Evolutionary conservation across 106 monocot species (phyloP).

Genomic region (Apostasia ramifera): DNA sequence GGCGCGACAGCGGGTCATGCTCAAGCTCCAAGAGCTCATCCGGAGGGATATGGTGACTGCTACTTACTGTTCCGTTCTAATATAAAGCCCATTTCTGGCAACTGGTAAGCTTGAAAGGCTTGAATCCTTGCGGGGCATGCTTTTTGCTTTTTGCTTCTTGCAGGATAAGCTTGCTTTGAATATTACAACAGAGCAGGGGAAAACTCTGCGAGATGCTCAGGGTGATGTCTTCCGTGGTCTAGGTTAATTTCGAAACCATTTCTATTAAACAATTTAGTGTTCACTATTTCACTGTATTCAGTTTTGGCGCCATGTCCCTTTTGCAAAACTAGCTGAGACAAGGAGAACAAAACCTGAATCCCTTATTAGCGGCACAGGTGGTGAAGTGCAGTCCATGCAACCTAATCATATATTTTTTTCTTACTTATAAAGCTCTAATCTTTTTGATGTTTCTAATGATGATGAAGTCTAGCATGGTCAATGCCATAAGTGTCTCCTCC

Average conservation of each 20-base stretch:
- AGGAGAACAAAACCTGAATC: too few species aligned
- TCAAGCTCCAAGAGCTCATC: conserved; percentile 91
- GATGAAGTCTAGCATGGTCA: too few species aligned
- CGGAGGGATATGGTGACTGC: conserved; percentile 65
- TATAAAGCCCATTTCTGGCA: not conserved
- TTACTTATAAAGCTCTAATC: too few species aligned
- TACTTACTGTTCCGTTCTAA: not conserved
- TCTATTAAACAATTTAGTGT: not conserved
- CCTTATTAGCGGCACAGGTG: too few species aligned
- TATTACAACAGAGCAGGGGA: conserved; percentile 95
- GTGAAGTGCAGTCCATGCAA: too few species aligned
- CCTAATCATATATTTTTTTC: too few species aligned
- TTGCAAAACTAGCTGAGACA: not conserved
- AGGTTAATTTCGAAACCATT: conserved; percentile 35
- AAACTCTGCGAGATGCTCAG: conserved; percentile 82
- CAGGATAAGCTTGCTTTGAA: conserved; percentile 92
- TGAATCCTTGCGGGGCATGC: not conserved
- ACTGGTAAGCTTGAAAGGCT: not conserved
- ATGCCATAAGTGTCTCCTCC: too few species aligned
- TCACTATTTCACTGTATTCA: not conserved
- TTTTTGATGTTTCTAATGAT: too few species aligned
- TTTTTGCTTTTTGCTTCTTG: not conserved
- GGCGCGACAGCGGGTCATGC: conserved; percentile 78
- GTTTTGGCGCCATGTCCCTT: not conserved
- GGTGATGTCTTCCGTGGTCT: conserved; percentile 98